phyloP scores from a whole-genome alignment of 1,284 basidiomycete species.

The Apiotrichum gracile region DNA sequence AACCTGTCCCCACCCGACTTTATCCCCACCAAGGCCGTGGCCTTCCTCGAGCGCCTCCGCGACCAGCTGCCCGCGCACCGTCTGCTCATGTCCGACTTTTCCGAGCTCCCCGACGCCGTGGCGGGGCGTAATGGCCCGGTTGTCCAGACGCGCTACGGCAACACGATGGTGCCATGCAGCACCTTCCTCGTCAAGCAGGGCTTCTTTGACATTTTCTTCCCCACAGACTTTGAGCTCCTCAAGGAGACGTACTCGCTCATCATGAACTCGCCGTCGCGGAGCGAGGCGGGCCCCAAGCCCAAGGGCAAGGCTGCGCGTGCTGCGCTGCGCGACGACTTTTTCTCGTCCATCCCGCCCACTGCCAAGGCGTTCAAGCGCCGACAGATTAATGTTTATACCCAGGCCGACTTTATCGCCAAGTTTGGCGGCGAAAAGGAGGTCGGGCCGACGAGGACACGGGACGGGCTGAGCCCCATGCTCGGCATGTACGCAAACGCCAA shows the following conservation, averaged over 20 bases:
- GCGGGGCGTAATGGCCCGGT: constrained; percentile 84
- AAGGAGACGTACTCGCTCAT: constrained; percentile 81
- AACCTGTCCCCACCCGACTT: constrained; percentile 89
- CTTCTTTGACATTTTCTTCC: constrained; percentile 99
- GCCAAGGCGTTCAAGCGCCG: constrained; percentile 36
- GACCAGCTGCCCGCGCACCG: constrained; percentile 83
- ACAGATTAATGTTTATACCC: constrained; percentile 37
- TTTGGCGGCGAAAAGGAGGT: constrained; percentile 34
- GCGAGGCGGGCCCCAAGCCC: neutral
- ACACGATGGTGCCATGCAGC: constrained; percentile 77
- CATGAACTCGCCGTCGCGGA: constrained; percentile 51
- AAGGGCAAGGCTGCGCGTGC: constrained; percentile 4
- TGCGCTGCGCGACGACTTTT: constrained; percentile 19
- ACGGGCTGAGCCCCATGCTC: constrained; percentile 41
- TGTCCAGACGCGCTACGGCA: constrained; percentile 85
- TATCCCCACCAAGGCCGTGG: constrained; percentile 85
- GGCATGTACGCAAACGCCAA: constrained; percentile 46
- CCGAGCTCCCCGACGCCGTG: constrained; percentile 76
- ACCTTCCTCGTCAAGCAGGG: constrained; percentile 92
- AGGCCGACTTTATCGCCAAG: constrained; percentile 40
- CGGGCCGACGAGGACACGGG: constrained; percentile 29
- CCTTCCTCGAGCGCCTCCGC: constrained; percentile 75
- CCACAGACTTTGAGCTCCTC: constrained; percentile 80
- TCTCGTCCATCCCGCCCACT: constrained; percentile 28
- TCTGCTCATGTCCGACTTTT: constrained; percentile 88